Percentiles rank a stretch among this genome's conserved stretches.
These are phyloP conservation scores for Penicillium sp. DNA, from an alignment of 2,329 filamentous ascomycete genomes.

Conservation along the genomic window DNA sequence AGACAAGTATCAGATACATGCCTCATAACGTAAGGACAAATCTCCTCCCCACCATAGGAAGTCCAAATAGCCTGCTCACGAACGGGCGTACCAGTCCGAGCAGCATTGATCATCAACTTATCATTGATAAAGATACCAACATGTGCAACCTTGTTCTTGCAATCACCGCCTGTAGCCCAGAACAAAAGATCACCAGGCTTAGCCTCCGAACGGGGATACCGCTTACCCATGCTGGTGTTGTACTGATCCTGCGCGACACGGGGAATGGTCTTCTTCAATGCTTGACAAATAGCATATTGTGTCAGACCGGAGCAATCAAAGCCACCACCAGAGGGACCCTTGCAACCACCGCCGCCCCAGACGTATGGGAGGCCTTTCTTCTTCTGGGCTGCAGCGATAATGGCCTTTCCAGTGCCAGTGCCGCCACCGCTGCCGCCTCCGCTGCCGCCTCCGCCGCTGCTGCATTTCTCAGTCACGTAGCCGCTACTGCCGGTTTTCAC, in stretches of 20 bases:
- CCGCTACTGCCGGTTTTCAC: slow-evolving; percentile 22
- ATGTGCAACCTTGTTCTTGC: slow-evolving; percentile 20
- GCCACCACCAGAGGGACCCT: slow-evolving; percentile 21
- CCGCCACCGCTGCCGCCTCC: slow-evolving; percentile 1
- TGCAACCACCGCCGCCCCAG: slow-evolving; percentile 26
- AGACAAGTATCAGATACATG: slow-evolving; percentile 6
- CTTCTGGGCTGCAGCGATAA: slow-evolving; percentile 22
- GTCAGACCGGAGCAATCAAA: slow-evolving; percentile 30
- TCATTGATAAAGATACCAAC: slow-evolving; percentile 25
- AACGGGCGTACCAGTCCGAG: slow-evolving; percentile 25
- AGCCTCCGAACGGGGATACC: slow-evolving; percentile 18
- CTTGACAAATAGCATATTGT: slow-evolving; percentile 25
- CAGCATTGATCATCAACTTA: slow-evolving; percentile 27
- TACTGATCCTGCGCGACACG: slow-evolving; percentile 27
- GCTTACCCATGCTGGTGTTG: slow-evolving; percentile 19
- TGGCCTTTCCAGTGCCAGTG: slow-evolving; percentile 13
- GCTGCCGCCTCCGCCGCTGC: slow-evolving; percentile 6
- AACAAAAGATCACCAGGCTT: slow-evolving; percentile 27
- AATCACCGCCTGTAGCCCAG: slow-evolving; percentile 23
- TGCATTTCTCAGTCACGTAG: slow-evolving; percentile 16
- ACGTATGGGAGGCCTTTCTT: slow-evolving; percentile 28
- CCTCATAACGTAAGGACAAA: slow-evolving; percentile 26
- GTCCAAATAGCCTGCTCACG: slow-evolving; percentile 29
- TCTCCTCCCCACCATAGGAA: slow-evolving; percentile 23
- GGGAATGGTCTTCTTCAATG: slow-evolving; percentile 21